Conservation (phyloP, 345 rosid genomes). For the Viola odorata region DNA sequence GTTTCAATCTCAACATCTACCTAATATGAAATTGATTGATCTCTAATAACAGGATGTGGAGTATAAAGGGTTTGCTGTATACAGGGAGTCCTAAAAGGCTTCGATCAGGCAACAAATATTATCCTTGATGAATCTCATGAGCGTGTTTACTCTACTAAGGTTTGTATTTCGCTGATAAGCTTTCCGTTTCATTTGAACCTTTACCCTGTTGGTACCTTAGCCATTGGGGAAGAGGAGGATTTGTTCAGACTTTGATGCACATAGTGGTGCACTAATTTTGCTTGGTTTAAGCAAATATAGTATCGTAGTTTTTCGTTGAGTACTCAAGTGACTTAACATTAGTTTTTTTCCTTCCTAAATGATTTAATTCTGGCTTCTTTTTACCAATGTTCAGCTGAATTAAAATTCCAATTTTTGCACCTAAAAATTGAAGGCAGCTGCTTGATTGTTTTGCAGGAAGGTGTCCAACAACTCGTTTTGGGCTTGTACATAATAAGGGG, state of each 20-base stretch:
- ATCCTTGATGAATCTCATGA: conserved; percentile 92
- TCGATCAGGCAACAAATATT: conserved; percentile 88
- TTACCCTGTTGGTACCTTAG: not conserved
- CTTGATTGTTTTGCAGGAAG: conserved; percentile 51
- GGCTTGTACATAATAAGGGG: conserved; percentile 98
- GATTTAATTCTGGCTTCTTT: not conserved
- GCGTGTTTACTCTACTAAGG: conserved; percentile 88
- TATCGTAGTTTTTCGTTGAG: not conserved
- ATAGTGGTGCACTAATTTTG: not conserved
- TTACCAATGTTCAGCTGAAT: not conserved
- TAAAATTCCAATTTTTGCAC: not conserved
- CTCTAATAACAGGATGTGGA: not conserved
- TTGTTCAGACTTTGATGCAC: not conserved
- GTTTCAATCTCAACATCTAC: conserved; percentile 1
- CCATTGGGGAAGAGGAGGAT: not conserved
- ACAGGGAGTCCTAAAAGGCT: conserved; percentile 76
- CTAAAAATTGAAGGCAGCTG: not conserved
- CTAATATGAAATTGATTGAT: conserved; percentile 1
- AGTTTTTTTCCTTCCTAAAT: not conserved
- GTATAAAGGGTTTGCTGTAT: not conserved
- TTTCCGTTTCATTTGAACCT: not conserved
- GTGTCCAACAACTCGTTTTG: conserved; percentile 84
- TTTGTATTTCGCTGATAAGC: conserved; percentile 9
- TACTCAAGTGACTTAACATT: not conserved
- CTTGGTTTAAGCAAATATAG: not conserved